Evolutionary conservation across 23 red algal species (phyloP).

Genomic region (Gracilaria caudata): DNA sequence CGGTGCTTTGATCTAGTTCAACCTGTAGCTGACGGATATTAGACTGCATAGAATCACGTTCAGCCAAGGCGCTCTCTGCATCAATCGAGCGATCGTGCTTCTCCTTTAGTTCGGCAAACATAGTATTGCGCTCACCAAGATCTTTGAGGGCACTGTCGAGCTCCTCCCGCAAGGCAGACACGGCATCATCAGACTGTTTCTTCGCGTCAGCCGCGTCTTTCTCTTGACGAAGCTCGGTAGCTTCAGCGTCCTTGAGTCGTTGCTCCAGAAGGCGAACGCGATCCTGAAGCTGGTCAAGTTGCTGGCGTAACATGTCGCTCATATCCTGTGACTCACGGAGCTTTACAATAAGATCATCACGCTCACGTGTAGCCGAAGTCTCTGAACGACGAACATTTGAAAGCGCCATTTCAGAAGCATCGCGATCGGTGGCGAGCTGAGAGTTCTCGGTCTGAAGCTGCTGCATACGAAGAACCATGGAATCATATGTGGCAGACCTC

Average conservation of each 20-base stretch:
- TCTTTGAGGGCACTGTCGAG: slow-evolving; percentile 35
- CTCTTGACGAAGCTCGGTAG: neutral
- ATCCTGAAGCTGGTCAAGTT: neutral
- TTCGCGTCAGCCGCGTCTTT: slow-evolving; percentile 14
- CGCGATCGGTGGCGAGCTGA: slow-evolving; percentile 17
- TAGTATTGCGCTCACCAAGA: slow-evolving; percentile 37
- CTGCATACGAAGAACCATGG: neutral
- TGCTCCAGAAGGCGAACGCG: slow-evolving; percentile 15
- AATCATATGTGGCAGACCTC: neutral
- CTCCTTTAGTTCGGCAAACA: slow-evolving; percentile 17
- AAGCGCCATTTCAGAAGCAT: neutral
- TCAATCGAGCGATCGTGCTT: slow-evolving; percentile 7
- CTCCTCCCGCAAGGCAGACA: slow-evolving; percentile 46
- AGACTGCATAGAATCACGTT: slow-evolving; percentile 33
- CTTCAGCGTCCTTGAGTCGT: slow-evolving; percentile 6
- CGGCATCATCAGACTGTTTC: slow-evolving; percentile 8
- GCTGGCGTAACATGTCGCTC: slow-evolving; percentile 14
- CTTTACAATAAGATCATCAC: neutral
- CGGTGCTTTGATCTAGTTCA: slow-evolving; percentile 55
- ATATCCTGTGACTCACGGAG: slow-evolving; percentile 12
- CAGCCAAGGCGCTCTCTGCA: slow-evolving; percentile 31
- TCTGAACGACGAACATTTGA: neutral
- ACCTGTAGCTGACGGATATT: slow-evolving; percentile 50
- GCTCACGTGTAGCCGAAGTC: neutral
- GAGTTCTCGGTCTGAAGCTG: slow-evolving; percentile 5